Conservation (phyloP, 345 rosid species). For the Camelina neglecta region DNA sequence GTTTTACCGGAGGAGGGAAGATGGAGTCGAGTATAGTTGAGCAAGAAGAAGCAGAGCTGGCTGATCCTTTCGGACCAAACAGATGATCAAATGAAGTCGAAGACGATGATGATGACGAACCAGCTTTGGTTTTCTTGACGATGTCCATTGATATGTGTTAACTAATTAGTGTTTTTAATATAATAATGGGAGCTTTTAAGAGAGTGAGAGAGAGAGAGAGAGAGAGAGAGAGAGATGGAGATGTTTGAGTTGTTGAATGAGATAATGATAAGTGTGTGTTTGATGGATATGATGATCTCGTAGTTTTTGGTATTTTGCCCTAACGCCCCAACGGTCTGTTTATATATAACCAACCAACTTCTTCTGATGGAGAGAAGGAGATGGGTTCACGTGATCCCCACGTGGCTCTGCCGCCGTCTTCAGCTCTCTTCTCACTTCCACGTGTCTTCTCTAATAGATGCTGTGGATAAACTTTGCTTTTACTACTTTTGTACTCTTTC, state of each 20-base stretch:
- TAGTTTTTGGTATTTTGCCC: slow-evolving; percentile 37
- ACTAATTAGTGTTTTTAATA: not conserved
- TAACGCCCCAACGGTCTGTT: slow-evolving; percentile 46
- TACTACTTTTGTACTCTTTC: slow-evolving; percentile 35
- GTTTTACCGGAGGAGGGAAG: slow-evolving; percentile 46
- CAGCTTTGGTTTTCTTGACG: slow-evolving; percentile 31
- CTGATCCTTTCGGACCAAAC: slow-evolving; percentile 44
- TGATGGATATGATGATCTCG: not conserved
- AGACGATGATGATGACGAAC: slow-evolving; percentile 15
- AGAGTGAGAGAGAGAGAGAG: not conserved
- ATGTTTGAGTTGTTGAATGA: not conserved
- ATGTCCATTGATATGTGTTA: slow-evolving; percentile 31
- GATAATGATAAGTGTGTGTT: slow-evolving; percentile 26
- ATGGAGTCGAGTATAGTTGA: slow-evolving; percentile 47
- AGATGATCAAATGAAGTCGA: slow-evolving; percentile 39
- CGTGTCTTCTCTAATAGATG: slow-evolving; percentile 32
- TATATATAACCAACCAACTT: slow-evolving; percentile 41
- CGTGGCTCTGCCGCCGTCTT: slow-evolving; percentile 47
- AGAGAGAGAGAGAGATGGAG: not conserved
- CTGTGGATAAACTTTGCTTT: slow-evolving; percentile 46
- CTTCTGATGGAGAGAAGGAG: slow-evolving; percentile 35
- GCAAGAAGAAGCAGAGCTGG: slow-evolving; percentile 35
- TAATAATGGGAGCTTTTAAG: not conserved
- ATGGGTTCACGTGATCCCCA: slow-evolving; percentile 50
- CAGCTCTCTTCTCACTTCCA: slow-evolving; percentile 23